A percentile compares a stretch with the other conserved stretches of the same genome.
Evolutionary conservation across 129 eudicot genomes (phyloP).

Genomic region (Smallanthus sonchifolius): DNA sequence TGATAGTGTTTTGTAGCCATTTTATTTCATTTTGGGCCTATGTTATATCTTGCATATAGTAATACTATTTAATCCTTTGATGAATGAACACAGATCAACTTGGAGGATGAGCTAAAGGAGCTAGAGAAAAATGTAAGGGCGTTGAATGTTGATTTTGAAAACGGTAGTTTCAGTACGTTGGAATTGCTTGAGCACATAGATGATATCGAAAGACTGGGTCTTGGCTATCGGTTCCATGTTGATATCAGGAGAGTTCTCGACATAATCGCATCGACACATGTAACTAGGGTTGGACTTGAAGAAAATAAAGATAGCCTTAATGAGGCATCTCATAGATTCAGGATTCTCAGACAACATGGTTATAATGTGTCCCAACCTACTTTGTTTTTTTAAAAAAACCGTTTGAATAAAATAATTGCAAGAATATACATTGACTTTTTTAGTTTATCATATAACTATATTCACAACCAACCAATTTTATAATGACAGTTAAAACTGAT

Average conservation of each 20-base stretch:
- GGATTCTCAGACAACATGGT: constrained; percentile 23
- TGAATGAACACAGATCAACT: neutral
- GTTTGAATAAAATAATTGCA: no score
- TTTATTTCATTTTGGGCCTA: neutral
- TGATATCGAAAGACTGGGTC: constrained; percentile 23
- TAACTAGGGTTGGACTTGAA: neutral
- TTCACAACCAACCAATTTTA: no score
- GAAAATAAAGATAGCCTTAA: constrained; percentile 4
- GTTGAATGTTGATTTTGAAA: neutral
- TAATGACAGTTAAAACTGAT: no score
- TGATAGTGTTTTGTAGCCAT: no score
- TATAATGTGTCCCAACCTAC: constrained; percentile 18
- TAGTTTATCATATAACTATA: no score
- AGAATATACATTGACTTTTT: no score
- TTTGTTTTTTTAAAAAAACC: no score
- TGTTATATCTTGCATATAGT: neutral
- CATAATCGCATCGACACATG: neutral
- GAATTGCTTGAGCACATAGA: constrained; percentile 17
- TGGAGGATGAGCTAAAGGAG: neutral
- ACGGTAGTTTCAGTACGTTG: constrained; percentile 15
- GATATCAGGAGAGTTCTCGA: neutral
- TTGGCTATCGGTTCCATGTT: constrained; percentile 14
- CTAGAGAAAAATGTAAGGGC: constrained; percentile 15
- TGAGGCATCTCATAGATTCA: constrained; percentile 17
- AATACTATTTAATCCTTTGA: neutral